Evolutionary conservation across 805 yeast species (phyloP).

Genomic region (Priceomyces medius): DNA sequence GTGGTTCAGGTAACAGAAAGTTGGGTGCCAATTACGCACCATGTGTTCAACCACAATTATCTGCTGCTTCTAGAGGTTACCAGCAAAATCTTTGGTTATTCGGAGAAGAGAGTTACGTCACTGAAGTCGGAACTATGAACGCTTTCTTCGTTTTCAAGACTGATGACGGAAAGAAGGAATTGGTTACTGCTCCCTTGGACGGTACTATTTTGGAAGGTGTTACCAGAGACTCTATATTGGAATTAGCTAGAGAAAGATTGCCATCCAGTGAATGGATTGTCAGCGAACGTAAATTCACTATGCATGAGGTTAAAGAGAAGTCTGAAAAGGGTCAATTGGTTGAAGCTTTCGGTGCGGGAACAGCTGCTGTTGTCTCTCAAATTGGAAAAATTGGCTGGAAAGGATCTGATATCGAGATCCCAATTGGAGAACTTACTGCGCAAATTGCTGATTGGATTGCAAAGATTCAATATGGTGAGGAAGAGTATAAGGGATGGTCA

Average conservation of each 20-base stretch:
- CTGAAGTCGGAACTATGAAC: slow-evolving; percentile 99
- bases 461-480: slow-evolving; percentile 86
- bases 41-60: slow-evolving; percentile 83
- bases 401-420: slow-evolving; percentile 71
- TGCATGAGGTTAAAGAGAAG: slow-evolving; percentile 74
- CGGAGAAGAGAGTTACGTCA: slow-evolving; percentile 79
- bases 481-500: slow-evolving; percentile 58
- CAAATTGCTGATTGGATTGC: slow-evolving; percentile 82
- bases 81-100: slow-evolving; percentile 97
- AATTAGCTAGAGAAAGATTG: slow-evolving; percentile 73
- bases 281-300: slow-evolving; percentile 80
- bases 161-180: slow-evolving; percentile 82
- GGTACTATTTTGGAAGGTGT: slow-evolving; percentile 98
- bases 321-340: slow-evolving; percentile 79
- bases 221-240: slow-evolving; percentile 84
- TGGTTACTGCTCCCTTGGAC: slow-evolving; percentile 94
- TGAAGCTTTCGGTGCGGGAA: slow-evolving; percentile 96
- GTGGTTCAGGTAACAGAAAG: slow-evolving; percentile 95
- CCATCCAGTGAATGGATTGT: slow-evolving; percentile 78
- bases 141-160: slow-evolving; percentile 82
- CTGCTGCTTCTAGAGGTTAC: slow-evolving; percentile 89
- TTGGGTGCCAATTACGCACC: slow-evolving; percentile 98
- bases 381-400: slow-evolving; percentile 83
- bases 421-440: slow-evolving; percentile 73
- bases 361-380: slow-evolving; percentile 96